A percentile compares a stretch with the other conserved stretches of the same genome.
Conservation (phyloP, 768 basidiomycete species). For the Leucosporidium yakuticum region DNA sequence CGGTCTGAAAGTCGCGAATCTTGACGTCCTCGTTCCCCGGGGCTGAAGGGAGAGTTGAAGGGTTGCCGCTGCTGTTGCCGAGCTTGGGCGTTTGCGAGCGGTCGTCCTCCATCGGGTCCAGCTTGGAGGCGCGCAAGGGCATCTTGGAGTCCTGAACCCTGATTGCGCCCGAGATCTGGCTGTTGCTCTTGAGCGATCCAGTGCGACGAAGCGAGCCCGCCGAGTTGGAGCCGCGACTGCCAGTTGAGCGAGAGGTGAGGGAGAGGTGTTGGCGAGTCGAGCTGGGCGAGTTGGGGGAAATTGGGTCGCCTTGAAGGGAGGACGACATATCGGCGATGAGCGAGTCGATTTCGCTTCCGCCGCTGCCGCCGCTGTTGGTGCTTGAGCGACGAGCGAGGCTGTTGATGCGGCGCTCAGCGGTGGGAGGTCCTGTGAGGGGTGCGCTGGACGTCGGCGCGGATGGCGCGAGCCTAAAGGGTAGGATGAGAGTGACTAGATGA, state of each 20-base stretch:
- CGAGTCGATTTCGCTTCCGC: constrained; percentile 41
- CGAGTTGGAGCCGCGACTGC: constrained; percentile 29
- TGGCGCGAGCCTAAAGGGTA: constrained; percentile 50
- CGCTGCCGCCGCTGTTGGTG: background rate
- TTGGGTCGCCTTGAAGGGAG: constrained; percentile 33
- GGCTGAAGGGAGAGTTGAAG: background rate
- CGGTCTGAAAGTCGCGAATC: background rate
- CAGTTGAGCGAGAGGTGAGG: too few relatives aligned
- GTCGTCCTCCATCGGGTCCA: too few relatives aligned
- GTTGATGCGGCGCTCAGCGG: too few relatives aligned
- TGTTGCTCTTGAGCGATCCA: constrained; percentile 39
- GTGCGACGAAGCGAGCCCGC: too few relatives aligned
- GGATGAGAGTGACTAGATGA: constrained; percentile 55
- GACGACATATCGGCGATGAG: constrained; percentile 45
- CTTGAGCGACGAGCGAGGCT: background rate
- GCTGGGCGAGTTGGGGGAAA: constrained; percentile 22
- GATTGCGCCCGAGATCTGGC: too few relatives aligned
- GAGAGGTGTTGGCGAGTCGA: constrained; percentile 22
- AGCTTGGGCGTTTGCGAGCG: too few relatives aligned
- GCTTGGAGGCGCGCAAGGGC: too few relatives aligned
- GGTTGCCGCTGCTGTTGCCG: too few relatives aligned
- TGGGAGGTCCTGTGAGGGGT: background rate
- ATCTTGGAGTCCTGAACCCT: too few relatives aligned
- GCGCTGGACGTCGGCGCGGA: background rate
- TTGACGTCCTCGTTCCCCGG: background rate